Conservation (phyloP, 176 grass and related monocot species). For the Canna indica region DNA sequence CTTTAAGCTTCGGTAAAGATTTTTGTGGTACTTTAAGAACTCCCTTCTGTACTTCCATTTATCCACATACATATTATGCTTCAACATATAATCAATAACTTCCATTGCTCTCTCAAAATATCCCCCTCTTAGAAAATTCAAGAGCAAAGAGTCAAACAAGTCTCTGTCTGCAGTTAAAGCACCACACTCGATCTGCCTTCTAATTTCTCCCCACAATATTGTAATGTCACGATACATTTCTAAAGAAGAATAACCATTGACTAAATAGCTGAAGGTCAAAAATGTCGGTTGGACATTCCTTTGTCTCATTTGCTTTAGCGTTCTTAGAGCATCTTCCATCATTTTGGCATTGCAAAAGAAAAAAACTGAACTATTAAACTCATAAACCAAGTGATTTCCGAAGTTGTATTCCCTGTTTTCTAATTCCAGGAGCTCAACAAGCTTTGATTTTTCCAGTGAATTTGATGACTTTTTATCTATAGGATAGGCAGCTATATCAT, state of each 20-base stretch:
- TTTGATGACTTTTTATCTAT: constrained; percentile 20
- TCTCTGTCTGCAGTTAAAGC: constrained; percentile 43
- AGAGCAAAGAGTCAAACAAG: constrained; percentile 58
- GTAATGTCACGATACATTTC: constrained; percentile 62
- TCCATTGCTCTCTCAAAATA: constrained; percentile 86
- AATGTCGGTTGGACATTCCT: constrained; percentile 56
- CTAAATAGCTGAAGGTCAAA: constrained; percentile 57
- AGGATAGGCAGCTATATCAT: constrained; percentile 17
- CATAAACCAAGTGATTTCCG: constrained; percentile 34
- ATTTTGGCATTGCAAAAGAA: constrained; percentile 95
- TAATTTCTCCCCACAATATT: constrained; percentile 92
- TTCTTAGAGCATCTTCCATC: constrained; percentile 74
- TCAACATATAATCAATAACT: constrained; percentile 57
- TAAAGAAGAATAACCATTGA: constrained; percentile 63
- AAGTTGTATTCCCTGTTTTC: constrained; percentile 35
- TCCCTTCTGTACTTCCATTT: constrained; percentile 67
- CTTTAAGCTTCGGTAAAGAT: constrained; percentile 67
- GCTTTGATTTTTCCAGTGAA: constrained; percentile 25
- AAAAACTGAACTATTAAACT: constrained; percentile 70
- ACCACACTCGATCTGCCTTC: constrained; percentile 44
- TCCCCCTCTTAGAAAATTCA: constrained; percentile 76
- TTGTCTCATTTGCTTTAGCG: constrained; percentile 74
- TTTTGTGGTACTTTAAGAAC: constrained; percentile 69
- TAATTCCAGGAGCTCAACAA: constrained; percentile 45
- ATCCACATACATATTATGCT: constrained; percentile 51